These are phyloP conservation scores for Colletotrichum lini DNA, from an alignment of 2,329 filamentous ascomycete species.

Conservation along the genomic window DNA sequence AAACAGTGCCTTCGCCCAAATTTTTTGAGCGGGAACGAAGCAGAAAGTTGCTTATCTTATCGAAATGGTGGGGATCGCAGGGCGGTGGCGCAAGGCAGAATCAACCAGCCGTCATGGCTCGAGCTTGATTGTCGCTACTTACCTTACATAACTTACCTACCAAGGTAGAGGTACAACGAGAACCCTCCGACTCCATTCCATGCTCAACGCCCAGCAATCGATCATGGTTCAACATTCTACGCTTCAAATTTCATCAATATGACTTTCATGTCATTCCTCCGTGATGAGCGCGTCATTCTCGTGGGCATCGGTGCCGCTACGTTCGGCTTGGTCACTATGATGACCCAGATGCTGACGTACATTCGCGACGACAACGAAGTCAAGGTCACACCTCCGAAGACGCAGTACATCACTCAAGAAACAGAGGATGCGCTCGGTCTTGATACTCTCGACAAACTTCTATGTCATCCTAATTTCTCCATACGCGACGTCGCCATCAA, in stretches of 20 bases:
- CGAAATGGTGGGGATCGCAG: constrained; percentile 36
- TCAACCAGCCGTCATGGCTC: background rate
- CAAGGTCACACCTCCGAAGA: constrained; percentile 74
- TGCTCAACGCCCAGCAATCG: background rate
- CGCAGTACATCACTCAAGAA: constrained; percentile 81
- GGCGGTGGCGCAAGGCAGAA: constrained; percentile 46
- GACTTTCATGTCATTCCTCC: constrained; percentile 52
- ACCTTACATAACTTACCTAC: background rate
- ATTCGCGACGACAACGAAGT: constrained; percentile 78
- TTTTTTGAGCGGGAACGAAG: constrained; percentile 45
- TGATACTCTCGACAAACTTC: constrained; percentile 76
- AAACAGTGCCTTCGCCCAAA: constrained; percentile 33
- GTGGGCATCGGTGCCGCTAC: constrained; percentile 70
- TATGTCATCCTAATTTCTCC: constrained; percentile 79
- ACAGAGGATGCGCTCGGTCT: constrained; percentile 80
- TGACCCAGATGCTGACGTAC: constrained; percentile 70
- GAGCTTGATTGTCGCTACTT: background rate
- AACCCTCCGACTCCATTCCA: background rate
- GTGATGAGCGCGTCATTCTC: constrained; percentile 69
- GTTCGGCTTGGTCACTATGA: constrained; percentile 69
- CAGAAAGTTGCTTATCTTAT: constrained; percentile 47
- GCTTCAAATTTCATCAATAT: constrained; percentile 22
- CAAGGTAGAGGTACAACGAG: no score
- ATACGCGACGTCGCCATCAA: constrained; percentile 78
- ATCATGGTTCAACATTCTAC: constrained; percentile 13